Percentiles rank a stretch among this genome's conserved stretches.
phyloP scores from a whole-genome alignment of 805 yeast species.

The Yarrowia keelungensis region DNA sequence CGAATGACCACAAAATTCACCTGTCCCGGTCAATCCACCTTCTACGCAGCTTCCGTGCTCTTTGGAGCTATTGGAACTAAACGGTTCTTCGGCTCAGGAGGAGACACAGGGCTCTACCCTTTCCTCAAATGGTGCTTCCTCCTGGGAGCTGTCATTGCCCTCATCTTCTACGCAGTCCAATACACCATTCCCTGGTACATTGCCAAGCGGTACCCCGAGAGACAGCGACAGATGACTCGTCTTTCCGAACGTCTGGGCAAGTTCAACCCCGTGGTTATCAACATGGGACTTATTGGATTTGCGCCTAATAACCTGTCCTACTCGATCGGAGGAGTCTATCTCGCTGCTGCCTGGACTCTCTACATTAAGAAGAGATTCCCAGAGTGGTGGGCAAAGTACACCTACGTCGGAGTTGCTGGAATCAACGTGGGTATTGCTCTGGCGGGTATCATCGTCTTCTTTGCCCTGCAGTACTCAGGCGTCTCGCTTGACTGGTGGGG shows the following conservation, averaged over 20 bases:
- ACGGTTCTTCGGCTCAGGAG: slow-evolving; percentile 51
- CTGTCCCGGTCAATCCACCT: slow-evolving; percentile 53
- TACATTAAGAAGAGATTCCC: slow-evolving; percentile 55
- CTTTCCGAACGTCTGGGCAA: slow-evolving; percentile 27
- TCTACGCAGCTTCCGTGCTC: slow-evolving; percentile 57
- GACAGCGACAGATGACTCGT: slow-evolving; percentile 41
- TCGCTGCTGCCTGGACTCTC: slow-evolving; percentile 54
- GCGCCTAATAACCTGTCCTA: slow-evolving; percentile 9
- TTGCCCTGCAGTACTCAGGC: slow-evolving; percentile 52
- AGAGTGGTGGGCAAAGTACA: slow-evolving; percentile 55
- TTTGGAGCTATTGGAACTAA: slow-evolving; percentile 59
- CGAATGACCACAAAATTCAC: slow-evolving; percentile 47
- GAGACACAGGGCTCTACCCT: slow-evolving; percentile 41
- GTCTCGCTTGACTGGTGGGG: slow-evolving; percentile 59
- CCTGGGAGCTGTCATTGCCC: slow-evolving; percentile 46
- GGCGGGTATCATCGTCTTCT: slow-evolving; percentile 56
- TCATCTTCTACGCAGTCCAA: slow-evolving; percentile 1
- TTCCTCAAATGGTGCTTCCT: slow-evolving; percentile 43
- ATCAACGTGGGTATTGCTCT: slow-evolving; percentile 59
- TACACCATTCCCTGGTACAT: slow-evolving; percentile 14
- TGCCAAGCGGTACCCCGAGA: neutral
- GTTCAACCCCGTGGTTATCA: slow-evolving; percentile 32
- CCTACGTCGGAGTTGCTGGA: slow-evolving; percentile 58
- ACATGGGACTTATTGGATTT: neutral
- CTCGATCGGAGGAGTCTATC: slow-evolving; percentile 53